Percentiles rank a stretch among this genome's conserved stretches.
Conservation (phyloP, 2,329 filamentous ascomycete species). For the Penicillium sp. region DNA sequence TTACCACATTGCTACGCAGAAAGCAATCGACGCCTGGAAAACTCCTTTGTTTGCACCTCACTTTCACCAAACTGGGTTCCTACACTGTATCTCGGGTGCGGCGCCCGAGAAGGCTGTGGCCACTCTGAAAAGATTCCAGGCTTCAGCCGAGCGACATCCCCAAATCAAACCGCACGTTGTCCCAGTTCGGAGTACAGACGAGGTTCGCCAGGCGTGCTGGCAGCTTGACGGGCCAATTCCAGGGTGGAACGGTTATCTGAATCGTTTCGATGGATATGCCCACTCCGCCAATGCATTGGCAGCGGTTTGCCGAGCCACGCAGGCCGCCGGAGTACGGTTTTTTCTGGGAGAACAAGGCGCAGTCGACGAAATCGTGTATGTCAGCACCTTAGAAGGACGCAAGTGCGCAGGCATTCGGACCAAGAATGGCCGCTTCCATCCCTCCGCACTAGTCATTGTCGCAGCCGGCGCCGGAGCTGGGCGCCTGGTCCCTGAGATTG, state of each 20-base stretch:
- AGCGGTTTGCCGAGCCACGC: conserved; percentile 47
- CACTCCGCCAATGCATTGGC: conserved; percentile 54
- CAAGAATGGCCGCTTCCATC: conserved; percentile 38
- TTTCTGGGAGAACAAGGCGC: conserved; percentile 43
- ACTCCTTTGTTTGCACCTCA: conserved; percentile 54
- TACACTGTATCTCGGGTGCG: conserved; percentile 51
- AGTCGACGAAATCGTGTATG: conserved; percentile 43
- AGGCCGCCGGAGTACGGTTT: conserved; percentile 44
- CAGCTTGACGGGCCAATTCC: conserved; percentile 51
- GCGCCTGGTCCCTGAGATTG: conserved; percentile 50
- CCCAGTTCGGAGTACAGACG: conserved; percentile 36
- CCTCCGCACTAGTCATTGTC: conserved; percentile 47
- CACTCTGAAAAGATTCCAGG: conserved; percentile 45
- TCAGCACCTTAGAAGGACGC: conserved; percentile 14
- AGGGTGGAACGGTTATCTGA: conserved; percentile 60
- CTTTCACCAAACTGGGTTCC: conserved; percentile 52
- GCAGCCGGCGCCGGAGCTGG: conserved; percentile 53
- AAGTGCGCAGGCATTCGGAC: conserved; percentile 39
- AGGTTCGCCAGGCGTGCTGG: conserved; percentile 47
- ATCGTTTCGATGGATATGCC: conserved; percentile 57
- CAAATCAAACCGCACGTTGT: conserved; percentile 43
- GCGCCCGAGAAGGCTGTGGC: conserved; percentile 50
- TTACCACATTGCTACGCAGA: conserved; percentile 24
- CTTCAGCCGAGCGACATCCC: conserved; percentile 35
- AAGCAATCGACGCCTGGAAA: conserved; percentile 55